Evolutionary conservation across 2,329 filamentous ascomycete genomes (phyloP).

Genomic region (Trichoderma sp.): DNA sequence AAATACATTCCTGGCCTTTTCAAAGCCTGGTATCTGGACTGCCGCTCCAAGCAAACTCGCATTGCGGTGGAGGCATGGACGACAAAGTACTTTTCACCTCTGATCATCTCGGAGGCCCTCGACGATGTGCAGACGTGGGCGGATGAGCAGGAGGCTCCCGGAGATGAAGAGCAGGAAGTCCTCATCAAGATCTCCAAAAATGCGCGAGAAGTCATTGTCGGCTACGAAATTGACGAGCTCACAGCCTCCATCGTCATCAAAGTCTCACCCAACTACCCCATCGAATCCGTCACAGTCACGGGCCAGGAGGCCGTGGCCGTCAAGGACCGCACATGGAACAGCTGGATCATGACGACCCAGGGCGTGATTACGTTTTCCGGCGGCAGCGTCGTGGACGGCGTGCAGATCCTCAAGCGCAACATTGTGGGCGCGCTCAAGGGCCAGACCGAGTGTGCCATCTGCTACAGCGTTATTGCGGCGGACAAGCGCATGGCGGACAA

Average conservation of each 20-base stretch:
- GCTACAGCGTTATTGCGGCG: conserved; percentile 88
- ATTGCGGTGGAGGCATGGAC: conserved; percentile 84
- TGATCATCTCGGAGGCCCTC: conserved; percentile 66
- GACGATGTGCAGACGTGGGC: conserved; percentile 71
- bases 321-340: conserved; percentile 88
- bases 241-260: conserved; percentile 80
- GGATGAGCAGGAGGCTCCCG: conserved; percentile 50
- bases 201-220: conserved; percentile 76
- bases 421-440: conserved; percentile 86
- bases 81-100: conserved; percentile 75
- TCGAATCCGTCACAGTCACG: conserved; percentile 74
- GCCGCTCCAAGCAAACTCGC: conserved; percentile 77
- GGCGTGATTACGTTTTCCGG: conserved; percentile 93
- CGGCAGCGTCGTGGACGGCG: conserved; percentile 82
- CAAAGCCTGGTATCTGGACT: conserved; percentile 81
- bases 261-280: conserved; percentile 78
- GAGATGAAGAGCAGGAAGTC: conserved; percentile 57
- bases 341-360: conserved; percentile 84
- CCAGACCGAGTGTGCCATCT: conserved; percentile 94
- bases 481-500: conserved; percentile 93
- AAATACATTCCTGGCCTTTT: conserved; percentile 77
- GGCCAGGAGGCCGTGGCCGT: conserved; percentile 83
- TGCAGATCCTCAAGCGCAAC: conserved; percentile 83
- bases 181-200: conserved; percentile 70
- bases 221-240: conserved; percentile 86